Evolutionary conservation across 2,329 filamentous ascomycete species (phyloP), one percentile per base, ranked within the genome.

Genomic region (Microsporum ferrugineum): DNA sequence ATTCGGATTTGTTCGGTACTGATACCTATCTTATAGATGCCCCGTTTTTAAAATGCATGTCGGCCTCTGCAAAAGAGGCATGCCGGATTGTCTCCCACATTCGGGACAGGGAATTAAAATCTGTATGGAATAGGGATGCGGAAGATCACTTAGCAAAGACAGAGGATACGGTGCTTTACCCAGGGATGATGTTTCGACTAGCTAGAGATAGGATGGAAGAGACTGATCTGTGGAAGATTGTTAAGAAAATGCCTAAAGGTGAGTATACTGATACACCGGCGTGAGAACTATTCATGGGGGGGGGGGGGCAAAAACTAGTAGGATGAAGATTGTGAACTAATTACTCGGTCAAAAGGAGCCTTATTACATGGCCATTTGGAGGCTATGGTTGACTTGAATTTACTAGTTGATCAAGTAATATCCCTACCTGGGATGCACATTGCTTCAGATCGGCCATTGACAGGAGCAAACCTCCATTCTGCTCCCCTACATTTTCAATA

Each of bases 121-220:
- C 84, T 2, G 77, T 92, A 61, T 96, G 91, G 91, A 90, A 86
- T 7, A 79, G 83, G 36, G 82, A 84, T 56, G 83, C 88, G 58
- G 88, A 92, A 68, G 85, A 91, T 69, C 80, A 80, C 51, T 77
- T 90, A 2, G 85, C 86, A 2, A 76, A 83, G 61, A 77, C 76
- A 27, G 45, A 60, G 47, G 79, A 84, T 67, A 81, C 84, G 63
- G 83, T 84, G 66, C 77, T 92, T 59, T 89, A 88, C 70, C 89
- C 90, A 0, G 91, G 91, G 8, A 95, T 95, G 87, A 94, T 95
- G 88, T 96, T 96, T 75, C 86, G 84, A 39, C 80, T 92, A 43
- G 90, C 89, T 67, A 92, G 90, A 73, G 83, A 86, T 27, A 83
- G 84, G 41, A 94, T 96, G 84, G 89, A 95, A 74, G 80, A 80